phyloP scores from a whole-genome alignment of 345 rosid species.

The Anastatica hierochuntica region DNA sequence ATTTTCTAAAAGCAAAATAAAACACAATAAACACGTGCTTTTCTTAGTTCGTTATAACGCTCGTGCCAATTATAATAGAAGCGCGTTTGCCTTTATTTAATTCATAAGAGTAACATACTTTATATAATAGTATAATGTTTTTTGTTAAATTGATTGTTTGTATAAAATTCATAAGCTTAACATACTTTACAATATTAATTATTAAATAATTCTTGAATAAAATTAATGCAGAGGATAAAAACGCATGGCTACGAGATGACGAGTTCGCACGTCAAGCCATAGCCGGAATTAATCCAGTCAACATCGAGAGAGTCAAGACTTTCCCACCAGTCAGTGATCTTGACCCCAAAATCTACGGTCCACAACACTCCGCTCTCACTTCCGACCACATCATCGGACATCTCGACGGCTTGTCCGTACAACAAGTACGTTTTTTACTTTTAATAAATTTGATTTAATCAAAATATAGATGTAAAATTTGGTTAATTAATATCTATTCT shows the following conservation, averaged over 20 bases:
- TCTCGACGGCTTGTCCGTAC: slow-evolving; percentile 69
- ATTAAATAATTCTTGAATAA: not conserved
- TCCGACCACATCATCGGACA: slow-evolving; percentile 62
- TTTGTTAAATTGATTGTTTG: no score
- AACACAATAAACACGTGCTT: slow-evolving; percentile 13
- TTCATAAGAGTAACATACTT: no score
- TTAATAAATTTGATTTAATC: no score
- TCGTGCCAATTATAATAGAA: not conserved
- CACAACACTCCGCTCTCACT: slow-evolving; percentile 63
- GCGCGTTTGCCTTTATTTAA: slow-evolving; percentile 8
- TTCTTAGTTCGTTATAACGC: not conserved
- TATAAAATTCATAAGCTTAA: no score
- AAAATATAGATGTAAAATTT: not conserved
- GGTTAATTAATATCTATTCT: not conserved
- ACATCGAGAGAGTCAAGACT: slow-evolving; percentile 44
- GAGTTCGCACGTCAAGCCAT: slow-evolving; percentile 89
- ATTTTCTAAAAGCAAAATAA: not conserved
- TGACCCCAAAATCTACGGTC: slow-evolving; percentile 72
- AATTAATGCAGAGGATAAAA: slow-evolving; percentile 68
- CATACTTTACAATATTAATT: no score
- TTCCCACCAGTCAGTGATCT: slow-evolving; percentile 86
- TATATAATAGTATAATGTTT: no score
- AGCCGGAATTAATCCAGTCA: slow-evolving; percentile 85
- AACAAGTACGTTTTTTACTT: slow-evolving; percentile 41
- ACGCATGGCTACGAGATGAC: slow-evolving; percentile 94